Evolutionary conservation across 2,329 filamentous ascomycete genomes (phyloP), one percentile per base, ranked within the genome.

Genomic region (Colletotrichum simmondsii): DNA sequence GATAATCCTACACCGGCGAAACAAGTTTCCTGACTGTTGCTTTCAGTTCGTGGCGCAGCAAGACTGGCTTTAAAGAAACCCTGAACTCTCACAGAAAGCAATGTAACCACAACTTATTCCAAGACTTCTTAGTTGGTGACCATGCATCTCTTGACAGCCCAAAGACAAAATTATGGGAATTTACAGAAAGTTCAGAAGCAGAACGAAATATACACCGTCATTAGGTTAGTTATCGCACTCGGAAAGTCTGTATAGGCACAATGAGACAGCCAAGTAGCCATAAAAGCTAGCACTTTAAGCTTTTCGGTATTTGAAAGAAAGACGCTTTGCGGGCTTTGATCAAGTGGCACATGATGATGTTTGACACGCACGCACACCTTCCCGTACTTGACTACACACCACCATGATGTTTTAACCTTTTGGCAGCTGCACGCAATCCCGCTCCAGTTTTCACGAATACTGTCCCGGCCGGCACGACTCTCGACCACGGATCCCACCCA

Each of bases 351-450:
- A 72, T 72, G 66, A 72, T 26, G 60, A 70, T 72, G 66, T 72
- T 70, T 65, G 42, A 70, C 54, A 68, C 63, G 24, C 53, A 65
- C 58, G 58, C 65, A 59, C 63, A 56, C 11, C 30, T 46, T n/a
- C 32, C 4, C 42, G 30, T 56, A 22, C 24, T 35, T 37, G 60
- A 63, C 60, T 53, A 64, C 69, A 62, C 28, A 68, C 67, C 53
- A 52, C 59, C 53, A 67, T 58, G 30, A 24, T 53, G 24, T 30
- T 56, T 70, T 65, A 70, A 70, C 52, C 66, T 65, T 72, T 72
- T 72, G 70, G 66, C 70, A 72, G 66, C 70, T 72, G 70, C 70
- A 70, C 70, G 70, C 56, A 70, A 72, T 72, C 70, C 70, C 66
- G 70, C 56, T 65, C 61, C 60, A 67, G 54, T 46, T 70, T 70